Percentiles rank a stretch among this genome's conserved stretches.
Evolutionary conservation across 2,329 filamentous ascomycete genomes (phyloP).

Genomic region (Fusarium sacchari): DNA sequence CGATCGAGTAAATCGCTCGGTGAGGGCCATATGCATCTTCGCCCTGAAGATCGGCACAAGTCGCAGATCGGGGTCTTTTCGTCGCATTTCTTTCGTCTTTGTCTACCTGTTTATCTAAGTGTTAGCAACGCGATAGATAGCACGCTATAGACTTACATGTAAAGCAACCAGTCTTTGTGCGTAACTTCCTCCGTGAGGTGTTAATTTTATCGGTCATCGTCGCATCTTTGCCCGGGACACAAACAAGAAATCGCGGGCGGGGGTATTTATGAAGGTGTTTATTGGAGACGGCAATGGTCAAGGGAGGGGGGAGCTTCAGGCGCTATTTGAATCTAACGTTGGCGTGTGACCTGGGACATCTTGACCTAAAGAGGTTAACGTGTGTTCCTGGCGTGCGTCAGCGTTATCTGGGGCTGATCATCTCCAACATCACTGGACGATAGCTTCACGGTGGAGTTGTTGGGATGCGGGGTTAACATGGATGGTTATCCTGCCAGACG

Average conservation of each 20-base stretch:
- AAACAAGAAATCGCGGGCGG: neutral
- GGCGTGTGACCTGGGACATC: neutral
- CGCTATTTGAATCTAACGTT: neutral
- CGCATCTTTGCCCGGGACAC: neutral
- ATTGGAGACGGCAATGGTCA: rapidly evolving
- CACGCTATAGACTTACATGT: constrained; percentile 3
- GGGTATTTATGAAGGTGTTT: neutral
- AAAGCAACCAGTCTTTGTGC: constrained; percentile 34
- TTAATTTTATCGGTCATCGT: neutral
- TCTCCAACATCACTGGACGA: neutral
- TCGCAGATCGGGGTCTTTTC: constrained; percentile 21
- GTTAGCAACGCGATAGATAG: neutral
- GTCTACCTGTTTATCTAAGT: neutral
- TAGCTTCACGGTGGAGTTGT: neutral
- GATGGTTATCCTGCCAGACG: neutral
- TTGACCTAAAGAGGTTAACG: neutral
- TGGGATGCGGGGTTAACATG: neutral
- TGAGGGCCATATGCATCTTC: constrained; percentile 27
- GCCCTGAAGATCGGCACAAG: neutral
- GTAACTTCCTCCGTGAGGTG: constrained; percentile 2
- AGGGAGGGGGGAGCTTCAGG: neutral
- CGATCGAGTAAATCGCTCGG: constrained; percentile 25
- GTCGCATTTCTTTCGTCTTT: constrained; percentile 35
- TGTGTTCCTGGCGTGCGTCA: neutral
- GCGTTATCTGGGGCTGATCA: neutral